These are phyloP conservation scores for Cenchrus purpureus DNA, from an alignment of 176 grass and related monocot genomes.

Conservation along the genomic window DNA sequence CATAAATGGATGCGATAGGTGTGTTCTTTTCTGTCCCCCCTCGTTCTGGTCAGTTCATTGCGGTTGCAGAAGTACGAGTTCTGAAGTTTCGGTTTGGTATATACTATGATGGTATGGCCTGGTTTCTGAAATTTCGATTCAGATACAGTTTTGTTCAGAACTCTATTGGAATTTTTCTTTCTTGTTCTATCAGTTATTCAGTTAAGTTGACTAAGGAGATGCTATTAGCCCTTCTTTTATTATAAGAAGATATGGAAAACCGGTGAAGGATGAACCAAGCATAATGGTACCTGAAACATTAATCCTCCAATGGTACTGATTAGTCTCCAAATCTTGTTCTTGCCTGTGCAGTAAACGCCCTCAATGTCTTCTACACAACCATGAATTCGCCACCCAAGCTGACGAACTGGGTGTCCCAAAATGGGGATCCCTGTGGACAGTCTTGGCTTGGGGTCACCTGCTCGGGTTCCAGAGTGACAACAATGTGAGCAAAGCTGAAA, in stretches of 20 bases:
- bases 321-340: neutral
- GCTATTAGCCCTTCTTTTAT: neutral
- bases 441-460: constrained; percentile 78
- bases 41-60: constrained; percentile 3
- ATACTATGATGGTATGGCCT: neutral
- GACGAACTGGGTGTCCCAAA: constrained; percentile 71
- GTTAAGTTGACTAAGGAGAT: constrained; percentile 1
- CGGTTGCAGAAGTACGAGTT: neutral
- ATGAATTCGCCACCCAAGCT: constrained; percentile 77
- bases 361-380: constrained; percentile 74
- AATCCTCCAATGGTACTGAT: constrained; percentile 10
- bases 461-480: constrained; percentile 64
- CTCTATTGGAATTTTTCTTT: neutral
- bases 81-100: neutral
- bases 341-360: constrained; percentile 68
- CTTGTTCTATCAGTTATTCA: neutral
- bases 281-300: constrained; percentile 27
- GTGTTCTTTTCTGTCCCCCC: constrained; percentile 7
- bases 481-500: constrained; percentile 78
- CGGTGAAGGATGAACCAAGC: neutral
- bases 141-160: neutral
- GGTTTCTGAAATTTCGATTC: constrained; percentile 12
- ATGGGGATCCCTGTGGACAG: constrained; percentile 91
- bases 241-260: neutral
- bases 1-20: neutral